Evolutionary conservation across 2,329 filamentous ascomycete species (phyloP), one percentile per base, ranked within the genome.

Genomic region (Cladorrhinum sp.): DNA sequence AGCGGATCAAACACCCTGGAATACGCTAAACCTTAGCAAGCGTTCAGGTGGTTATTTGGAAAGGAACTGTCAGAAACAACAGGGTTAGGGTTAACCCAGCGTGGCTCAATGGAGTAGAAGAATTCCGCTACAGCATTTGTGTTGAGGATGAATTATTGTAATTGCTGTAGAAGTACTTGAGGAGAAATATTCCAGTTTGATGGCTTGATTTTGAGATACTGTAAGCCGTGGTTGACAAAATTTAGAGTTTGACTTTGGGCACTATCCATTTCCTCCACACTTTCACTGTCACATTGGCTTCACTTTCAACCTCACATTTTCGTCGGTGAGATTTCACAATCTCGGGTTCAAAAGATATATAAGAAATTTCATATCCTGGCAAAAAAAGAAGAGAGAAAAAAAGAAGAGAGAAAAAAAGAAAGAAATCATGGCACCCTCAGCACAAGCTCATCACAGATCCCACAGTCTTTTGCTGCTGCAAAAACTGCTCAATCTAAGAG

Each of bases 401-500:
- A 36, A 36, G 4, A 8, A 36, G 9, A 36, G 16, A 36, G 16
- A 16, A 13, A 36, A 36, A 12, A 36, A 36, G 12, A 16, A 16
- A 16, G 2, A 38, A 27, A 63, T 20, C 12, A 88, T 88, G 85
- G 77, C 85, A 25, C 79, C 84, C 3, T 76, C 79, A 20, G 76
- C 78, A n/a, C 76, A 83, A 50, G 77, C 83, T 51, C 91, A 96
- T 70, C 83, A 90, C 27, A 85, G 91, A 65, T 93, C 91, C 20
- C 92, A 96, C 75, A 93, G 92, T 72, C 77, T 96, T 22, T 84
- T 96, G 2, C 80, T 96, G 2, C 86, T 96, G 58, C 90, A 92
- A 64, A 93, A 92, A 71, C 79, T 96, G 1, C 80, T 96, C 64
- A 91, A 87, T 70, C 79, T 91, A 59, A 84, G 91, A 64, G 90